Evolutionary conservation across 495 filamentous ascomycete genomes (phyloP).

Genomic region (Aspergillus kassunensis): DNA sequence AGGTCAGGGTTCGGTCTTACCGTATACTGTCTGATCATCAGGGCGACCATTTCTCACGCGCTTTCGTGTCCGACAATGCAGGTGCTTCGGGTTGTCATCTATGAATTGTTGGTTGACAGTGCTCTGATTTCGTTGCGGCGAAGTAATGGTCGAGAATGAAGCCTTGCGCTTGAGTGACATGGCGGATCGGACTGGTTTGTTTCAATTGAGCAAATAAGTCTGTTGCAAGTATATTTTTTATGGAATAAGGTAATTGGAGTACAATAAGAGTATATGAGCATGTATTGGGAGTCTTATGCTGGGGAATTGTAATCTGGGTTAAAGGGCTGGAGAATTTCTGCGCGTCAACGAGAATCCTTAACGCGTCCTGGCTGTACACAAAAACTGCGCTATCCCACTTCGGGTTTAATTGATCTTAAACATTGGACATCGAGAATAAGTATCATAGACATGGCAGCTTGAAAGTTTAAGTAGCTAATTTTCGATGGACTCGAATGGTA

Average conservation of each 20-base stretch:
- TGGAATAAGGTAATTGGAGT: background rate
- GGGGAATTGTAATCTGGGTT: constrained; percentile 9
- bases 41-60: constrained; percentile 49
- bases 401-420: constrained; percentile 17
- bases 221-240: background rate
- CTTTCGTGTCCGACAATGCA: constrained; percentile 50
- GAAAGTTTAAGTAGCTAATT: no score
- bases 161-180: constrained; percentile 54
- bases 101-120: constrained; percentile 21
- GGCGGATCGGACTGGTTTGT: background rate
- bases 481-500: no score
- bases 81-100: constrained; percentile 34
- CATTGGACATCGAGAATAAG: background rate
- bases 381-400: constrained; percentile 20
- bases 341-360: constrained; percentile 1
- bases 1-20: constrained; percentile 21
- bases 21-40: constrained; percentile 42
- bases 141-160: constrained; percentile 33
- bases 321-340: constrained; percentile 1
- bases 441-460: no score
- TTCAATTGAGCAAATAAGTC: background rate
- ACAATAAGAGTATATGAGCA: background rate
- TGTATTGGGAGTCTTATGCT: background rate
- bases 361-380: constrained; percentile 10
- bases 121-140: constrained; percentile 28